Evolutionary conservation across 2,329 filamentous ascomycete species (phyloP), one percentile per base, ranked within the genome.

Genomic region (Penicillium hesseltinei): DNA sequence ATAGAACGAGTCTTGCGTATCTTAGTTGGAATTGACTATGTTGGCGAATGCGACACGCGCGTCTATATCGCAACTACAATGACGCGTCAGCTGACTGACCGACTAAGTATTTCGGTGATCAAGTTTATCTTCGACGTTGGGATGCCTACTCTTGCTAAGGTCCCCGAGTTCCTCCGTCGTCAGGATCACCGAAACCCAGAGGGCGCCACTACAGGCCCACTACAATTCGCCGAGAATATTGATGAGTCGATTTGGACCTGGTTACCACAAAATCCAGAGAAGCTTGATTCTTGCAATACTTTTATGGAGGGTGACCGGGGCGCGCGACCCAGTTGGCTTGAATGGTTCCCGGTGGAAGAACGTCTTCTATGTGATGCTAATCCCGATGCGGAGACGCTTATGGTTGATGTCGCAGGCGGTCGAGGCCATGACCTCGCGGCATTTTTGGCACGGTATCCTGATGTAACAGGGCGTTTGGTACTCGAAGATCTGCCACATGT

Each of bases 291-390:
- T 23, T 69, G 64, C 59, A 63, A 70, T 38, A 61, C 61, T 2
- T 70, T 66, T 21, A 67, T 69, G 61, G 58, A 60, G 3, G 61
- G 59, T n/a, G 53, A 54, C 17, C 62, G 64, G 5, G 59, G 36
- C 4, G 60, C 48, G 19, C 49, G 49, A 25, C 36, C 40, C 1
- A 47, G 59, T 47, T 70, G 65, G 67, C 52, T 62, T 13, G 51
- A 65, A n/a, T 66, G 61, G 59, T 68, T 65, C 42, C 59, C 61
- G 11, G 53, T 67, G 38, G 48, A 69, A 50, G 40, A 69, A n/a
- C 46, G 62, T 29, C 23, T 71, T 25, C 27, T 66, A 43, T 33
- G 64, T 45, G 62, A 54, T 4, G 57, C 56, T 36, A 38, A 21
- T 15, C 38, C 42, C 1, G 51, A 46, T 9, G 35, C 52, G 3